Evolutionary conservation across 176 grass and related monocot species (phyloP).

Genomic region (Oryza officinalis): DNA sequence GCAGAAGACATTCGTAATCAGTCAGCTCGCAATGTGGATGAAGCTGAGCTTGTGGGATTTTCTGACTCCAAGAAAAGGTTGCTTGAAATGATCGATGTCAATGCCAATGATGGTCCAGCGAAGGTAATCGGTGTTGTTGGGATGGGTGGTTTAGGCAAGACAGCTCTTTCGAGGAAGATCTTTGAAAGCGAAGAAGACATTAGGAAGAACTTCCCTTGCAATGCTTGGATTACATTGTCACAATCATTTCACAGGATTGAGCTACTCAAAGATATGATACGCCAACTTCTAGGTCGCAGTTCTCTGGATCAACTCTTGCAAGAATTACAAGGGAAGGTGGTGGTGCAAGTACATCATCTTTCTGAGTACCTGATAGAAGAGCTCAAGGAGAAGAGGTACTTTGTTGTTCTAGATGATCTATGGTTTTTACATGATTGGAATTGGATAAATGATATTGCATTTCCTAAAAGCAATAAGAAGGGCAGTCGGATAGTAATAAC

Average conservation of each 20-base stretch:
- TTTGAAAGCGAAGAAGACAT: not conserved
- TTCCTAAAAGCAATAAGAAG: not conserved
- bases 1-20: not conserved
- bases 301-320: not conserved
- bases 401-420: constrained; percentile 43
- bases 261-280: not conserved
- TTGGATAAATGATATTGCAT: not conserved
- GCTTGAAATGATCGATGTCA: not conserved
- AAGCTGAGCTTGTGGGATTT: not conserved
- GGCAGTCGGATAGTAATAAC: not conserved
- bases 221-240: not conserved
- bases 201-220: not conserved
- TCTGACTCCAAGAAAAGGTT: not conserved
- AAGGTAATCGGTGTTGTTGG: not conserved
- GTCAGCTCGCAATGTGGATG: not conserved
- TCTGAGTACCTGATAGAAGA: not conserved
- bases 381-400: not conserved
- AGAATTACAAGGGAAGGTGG: not conserved
- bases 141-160: constrained; percentile 21
- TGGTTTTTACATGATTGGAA: not conserved
- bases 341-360: not conserved
- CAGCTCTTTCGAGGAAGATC: not conserved
- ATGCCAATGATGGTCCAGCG: not conserved
- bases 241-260: not conserved
- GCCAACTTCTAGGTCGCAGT: not conserved